A percentile compares a stretch with the other conserved stretches of the same genome.
Conservation (phyloP, 2,329 filamentous ascomycete genomes). For the Calonectria naviculata region DNA sequence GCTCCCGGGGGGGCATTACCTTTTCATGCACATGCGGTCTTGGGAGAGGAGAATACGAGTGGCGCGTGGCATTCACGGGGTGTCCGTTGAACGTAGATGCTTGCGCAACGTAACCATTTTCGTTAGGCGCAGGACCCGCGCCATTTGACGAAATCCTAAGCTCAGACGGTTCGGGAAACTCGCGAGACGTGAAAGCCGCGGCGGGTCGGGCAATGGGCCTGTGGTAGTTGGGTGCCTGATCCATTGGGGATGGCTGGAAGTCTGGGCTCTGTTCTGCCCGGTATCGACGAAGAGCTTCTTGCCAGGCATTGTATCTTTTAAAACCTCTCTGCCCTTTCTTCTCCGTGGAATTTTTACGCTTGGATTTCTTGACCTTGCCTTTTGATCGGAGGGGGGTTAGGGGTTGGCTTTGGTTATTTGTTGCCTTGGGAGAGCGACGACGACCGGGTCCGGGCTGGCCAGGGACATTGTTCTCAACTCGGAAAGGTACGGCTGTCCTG, state of each 20-base stretch:
- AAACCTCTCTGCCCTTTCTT: conserved; percentile 57
- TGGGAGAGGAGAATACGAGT: conserved; percentile 32
- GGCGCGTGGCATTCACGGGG: conserved; percentile 27
- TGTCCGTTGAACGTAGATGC: conserved; percentile 29
- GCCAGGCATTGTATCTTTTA: conserved; percentile 58
- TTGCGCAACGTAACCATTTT: conserved; percentile 43
- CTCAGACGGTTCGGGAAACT: conserved; percentile 32
- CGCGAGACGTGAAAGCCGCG: conserved; percentile 21
- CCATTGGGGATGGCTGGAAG: conserved; percentile 25
- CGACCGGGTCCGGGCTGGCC: conserved; percentile 28
- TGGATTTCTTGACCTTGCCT: conserved; percentile 41
- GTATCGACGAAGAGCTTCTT: conserved; percentile 50
- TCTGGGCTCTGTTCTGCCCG: conserved; percentile 29
- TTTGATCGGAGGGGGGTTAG: conserved; percentile 32
- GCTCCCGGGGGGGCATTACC: conserved; percentile 40
- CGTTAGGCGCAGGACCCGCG: conserved; percentile 35
- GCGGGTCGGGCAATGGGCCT: conserved; percentile 21
- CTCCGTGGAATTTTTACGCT: conserved; percentile 39
- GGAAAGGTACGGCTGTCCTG: conserved; percentile 16
- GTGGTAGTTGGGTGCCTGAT: conserved; percentile 10
- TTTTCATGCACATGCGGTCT: conserved; percentile 32
- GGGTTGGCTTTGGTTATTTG: conserved; percentile 20
- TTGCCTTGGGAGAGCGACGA: conserved; percentile 31
- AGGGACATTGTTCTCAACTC: conserved; percentile 22
- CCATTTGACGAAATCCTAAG: conserved; percentile 30